phyloP scores from a whole-genome alignment of 2,329 filamentous ascomycete species.

The Botrytis porri region DNA sequence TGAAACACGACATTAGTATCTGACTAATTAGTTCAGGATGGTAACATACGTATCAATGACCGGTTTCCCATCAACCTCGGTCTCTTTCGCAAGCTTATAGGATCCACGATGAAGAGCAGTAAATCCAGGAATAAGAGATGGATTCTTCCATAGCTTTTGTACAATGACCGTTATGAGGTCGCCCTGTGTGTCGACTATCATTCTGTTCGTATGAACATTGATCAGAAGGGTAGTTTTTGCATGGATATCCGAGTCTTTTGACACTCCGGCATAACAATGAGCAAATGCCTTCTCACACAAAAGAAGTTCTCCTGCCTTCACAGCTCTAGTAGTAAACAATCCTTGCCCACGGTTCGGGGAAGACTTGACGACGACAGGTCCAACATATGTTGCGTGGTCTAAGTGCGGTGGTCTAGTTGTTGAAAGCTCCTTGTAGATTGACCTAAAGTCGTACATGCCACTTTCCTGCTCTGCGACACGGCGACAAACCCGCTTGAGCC shows the following conservation, averaged over 20 bases:
- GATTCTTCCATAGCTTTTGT: conserved; percentile 20
- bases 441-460: conserved; percentile 24
- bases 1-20: background rate
- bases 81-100: conserved; percentile 5
- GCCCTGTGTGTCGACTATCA: conserved; percentile 17
- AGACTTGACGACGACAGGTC: conserved; percentile 17
- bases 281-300: conserved; percentile 28
- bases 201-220: conserved; percentile 12
- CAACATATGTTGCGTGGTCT: conserved; percentile 25
- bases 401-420: conserved; percentile 18
- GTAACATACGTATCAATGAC: conserved; percentile 24
- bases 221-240: conserved; percentile 14
- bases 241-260: background rate
- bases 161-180: conserved; percentile 20
- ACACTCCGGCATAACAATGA: conserved; percentile 18
- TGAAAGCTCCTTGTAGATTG: conserved; percentile 22
- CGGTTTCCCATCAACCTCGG: conserved; percentile 17
- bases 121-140: conserved; percentile 21
- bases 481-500: conserved; percentile 15
- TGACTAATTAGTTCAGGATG: background rate
- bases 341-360: conserved; percentile 17
- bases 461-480: conserved; percentile 24
- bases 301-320: conserved; percentile 25
- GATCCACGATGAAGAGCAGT: conserved; percentile 21
- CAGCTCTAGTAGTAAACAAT: conserved; percentile 22